Conservation (phyloP, 108 stramenopile genomes). For the Cyclotella distinguenda region DNA sequence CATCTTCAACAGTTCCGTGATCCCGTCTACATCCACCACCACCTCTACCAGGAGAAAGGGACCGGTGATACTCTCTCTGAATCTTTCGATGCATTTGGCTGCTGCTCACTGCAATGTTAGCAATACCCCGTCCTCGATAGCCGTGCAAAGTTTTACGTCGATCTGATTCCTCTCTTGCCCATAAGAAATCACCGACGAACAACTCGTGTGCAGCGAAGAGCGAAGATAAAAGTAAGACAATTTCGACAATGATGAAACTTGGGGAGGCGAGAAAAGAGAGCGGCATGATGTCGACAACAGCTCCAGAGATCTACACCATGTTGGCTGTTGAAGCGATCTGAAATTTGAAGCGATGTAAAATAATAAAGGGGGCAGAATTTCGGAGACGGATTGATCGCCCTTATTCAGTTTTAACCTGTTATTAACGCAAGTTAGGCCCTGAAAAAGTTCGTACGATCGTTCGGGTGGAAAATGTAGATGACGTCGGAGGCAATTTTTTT, state of each 20-base stretch:
- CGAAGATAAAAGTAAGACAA: constrained; percentile 24
- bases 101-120: constrained; percentile 5
- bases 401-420: too few species aligned
- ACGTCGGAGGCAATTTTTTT: too few species aligned
- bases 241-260: constrained; percentile 33
- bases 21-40: constrained; percentile 7
- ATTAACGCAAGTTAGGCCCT: too few species aligned
- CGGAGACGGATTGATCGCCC: too few species aligned
- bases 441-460: too few species aligned
- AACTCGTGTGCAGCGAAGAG: constrained; percentile 33
- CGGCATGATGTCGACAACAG: neutral
- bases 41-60: constrained; percentile 28
- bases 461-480: too few species aligned
- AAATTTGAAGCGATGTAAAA: too few species aligned
- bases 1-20: constrained; percentile 7
- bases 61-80: constrained; percentile 15
- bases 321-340: too few species aligned
- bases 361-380: too few species aligned
- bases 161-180: constrained; percentile 26
- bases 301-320: too few species aligned
- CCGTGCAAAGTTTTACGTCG: constrained; percentile 19
- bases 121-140: constrained; percentile 19
- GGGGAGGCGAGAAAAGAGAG: constrained; percentile 23
- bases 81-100: constrained; percentile 5
- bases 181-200: constrained; percentile 38